Base-by-base conservation (phyloP, 257 asterid species). In the Solanum sejunctum region DNA sequence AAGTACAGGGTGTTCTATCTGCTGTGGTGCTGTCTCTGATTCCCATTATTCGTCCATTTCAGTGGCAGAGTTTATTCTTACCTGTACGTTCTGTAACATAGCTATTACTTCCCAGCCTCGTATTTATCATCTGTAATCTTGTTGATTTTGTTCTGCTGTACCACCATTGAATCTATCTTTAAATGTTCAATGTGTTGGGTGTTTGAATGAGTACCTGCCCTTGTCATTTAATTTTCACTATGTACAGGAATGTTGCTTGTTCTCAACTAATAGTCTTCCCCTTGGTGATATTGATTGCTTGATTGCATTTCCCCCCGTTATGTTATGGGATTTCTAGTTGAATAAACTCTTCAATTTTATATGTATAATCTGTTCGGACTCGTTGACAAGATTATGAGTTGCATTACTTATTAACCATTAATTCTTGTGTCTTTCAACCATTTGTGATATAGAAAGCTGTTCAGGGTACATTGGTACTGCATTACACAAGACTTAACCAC, bases 51-150 rank as follows among this genome's bases (percentile, higher is more conserved):
- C 97, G 96, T 84, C 99, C 99, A 86, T 96, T 96, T 85, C 96
- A 96, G 86, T 96, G 99, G 99, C 99, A 96, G 89, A 96, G 99
- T 91, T 93, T 96, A 87, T 94, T 94, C 88, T 94, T 96, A 86
- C 98, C 99, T 15, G 99, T 96, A 92, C 88, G 95, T 91, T 90
- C 78, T 83, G 86, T 83, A 57, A 67, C 85, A 56, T 43, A 60
- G 81, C 67, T 85, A 80, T 26, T 72, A 79, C 43, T 78, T 86
- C 54, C 70, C n/a, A 81, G 82, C 64, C 82, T 86, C 17, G 52
- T 64, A 43, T 51, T 61, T 49, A 32, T 23, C 45, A 70, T 64
- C 61, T 39, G 26, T 56, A 82, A 32, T 55, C 28, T 32, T 28
- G 63, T 43, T 18, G 73, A 81, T 84, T 57, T 66, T 82, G 13